phyloP scores from a whole-genome alignment of 805 yeast species.

The Wickerhamiella nectarea region DNA sequence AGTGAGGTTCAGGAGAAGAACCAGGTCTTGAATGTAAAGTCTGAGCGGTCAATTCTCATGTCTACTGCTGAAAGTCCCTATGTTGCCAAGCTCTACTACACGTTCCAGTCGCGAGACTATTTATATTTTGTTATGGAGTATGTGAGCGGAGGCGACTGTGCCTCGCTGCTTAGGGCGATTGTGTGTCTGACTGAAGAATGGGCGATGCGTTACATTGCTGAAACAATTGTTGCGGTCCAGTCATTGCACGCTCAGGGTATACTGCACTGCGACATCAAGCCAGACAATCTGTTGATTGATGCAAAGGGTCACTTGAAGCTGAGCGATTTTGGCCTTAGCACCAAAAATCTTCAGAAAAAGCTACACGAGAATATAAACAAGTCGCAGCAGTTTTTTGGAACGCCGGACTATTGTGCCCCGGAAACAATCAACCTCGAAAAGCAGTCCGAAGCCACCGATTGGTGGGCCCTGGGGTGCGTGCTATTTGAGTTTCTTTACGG shows the following conservation, averaged over 20 bases:
- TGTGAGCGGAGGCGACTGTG: conserved; percentile 89
- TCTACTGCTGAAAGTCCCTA: conserved; percentile 72
- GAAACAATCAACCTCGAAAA: conserved; percentile 79
- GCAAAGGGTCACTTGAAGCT: conserved; percentile 76
- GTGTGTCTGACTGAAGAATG: conserved; percentile 78
- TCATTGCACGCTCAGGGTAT: conserved; percentile 82
- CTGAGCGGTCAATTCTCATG: conserved; percentile 97
- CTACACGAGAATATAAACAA: not conserved
- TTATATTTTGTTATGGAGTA: conserved; percentile 93
- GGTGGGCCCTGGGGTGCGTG: conserved; percentile 99
- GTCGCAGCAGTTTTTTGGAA: conserved; percentile 67
- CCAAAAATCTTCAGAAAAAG: conserved; percentile 1
- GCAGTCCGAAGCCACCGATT: conserved; percentile 78
- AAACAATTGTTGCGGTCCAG: conserved; percentile 77
- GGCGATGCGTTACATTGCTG: conserved; percentile 72
- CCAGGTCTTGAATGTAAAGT: conserved; percentile 85
- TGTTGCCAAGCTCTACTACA: conserved; percentile 76
- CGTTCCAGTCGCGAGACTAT: conserved; percentile 80
- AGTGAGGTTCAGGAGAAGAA: conserved; percentile 95
- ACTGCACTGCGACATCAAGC: conserved; percentile 89
- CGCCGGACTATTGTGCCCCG: conserved; percentile 96
- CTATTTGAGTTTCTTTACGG: conserved; percentile 86
- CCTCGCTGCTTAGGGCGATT: conserved; percentile 66
- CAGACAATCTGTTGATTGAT: conserved; percentile 84
- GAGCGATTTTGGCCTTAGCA: conserved; percentile 76